Base-by-base conservation (phyloP, 805 yeast genomes). In the Candida awuae region DNA sequence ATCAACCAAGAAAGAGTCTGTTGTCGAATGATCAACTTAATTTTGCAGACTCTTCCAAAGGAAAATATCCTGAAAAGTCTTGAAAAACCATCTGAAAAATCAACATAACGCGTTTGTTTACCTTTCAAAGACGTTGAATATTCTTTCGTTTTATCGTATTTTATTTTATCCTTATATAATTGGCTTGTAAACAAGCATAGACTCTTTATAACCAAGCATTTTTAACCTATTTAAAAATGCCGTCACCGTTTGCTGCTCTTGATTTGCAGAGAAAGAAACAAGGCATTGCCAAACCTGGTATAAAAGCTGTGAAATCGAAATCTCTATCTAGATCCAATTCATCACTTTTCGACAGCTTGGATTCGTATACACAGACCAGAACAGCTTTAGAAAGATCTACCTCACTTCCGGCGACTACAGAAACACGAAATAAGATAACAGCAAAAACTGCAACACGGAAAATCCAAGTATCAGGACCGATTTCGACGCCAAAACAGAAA, bases 241-340 rank as follows among this genome's bases (percentile, higher is more conserved):
- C 37, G 0, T 45, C 51, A 8, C 49, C 49, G 4, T 47, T 47
- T 34, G 37, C 44, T 3, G 40, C 41, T 4, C 28, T 47, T 26
- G 51, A 46, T 21, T 37, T 26, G n/a, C 29, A 43, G 18, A 37
- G 29, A 27, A 14, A 21, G 32, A 30, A 22, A 17, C 17, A 23
- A 25, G 28, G 28, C n/a, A 9, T 25, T 10, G n/a, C 28, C 6
- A 25, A 25, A 25, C 28, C 28, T 5, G n/a, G 14, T 12, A 8
- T 26, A 20, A 22, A 26, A 29, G 26, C 35, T 6, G 8, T 16
- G 6, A 8, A 31, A 18, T 6, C 37, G 6, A 19, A 16, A 9
- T 12, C 43, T 20, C 20, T 32, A 8, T 27, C 39, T 15, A 34
- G 33, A 15, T 26, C 39, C 4, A 35, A 28, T 18, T 28, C 39